These are phyloP conservation scores for Hyaloperonospora arabidopsidis DNA, from an alignment of 352 stramenopile genomes.

Conservation along the genomic window DNA sequence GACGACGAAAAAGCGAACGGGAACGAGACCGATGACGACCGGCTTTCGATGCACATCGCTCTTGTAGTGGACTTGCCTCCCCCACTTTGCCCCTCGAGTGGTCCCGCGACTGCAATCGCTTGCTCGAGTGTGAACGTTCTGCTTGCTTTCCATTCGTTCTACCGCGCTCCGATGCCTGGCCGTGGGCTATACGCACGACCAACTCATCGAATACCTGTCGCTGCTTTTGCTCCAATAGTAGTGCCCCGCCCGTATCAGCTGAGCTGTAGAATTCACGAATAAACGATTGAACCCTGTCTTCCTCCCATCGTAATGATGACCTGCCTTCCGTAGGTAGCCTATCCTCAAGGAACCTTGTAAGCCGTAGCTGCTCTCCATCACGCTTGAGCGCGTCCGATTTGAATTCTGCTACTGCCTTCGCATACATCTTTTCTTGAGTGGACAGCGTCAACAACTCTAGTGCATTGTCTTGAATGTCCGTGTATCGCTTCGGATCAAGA, in stretches of 20 bases:
- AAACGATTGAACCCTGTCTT: constrained; percentile 18
- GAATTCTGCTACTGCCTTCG: constrained; percentile 34
- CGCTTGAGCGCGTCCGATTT: constrained; percentile 29
- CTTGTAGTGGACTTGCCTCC: constrained; percentile 10
- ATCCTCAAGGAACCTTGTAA: constrained; percentile 28
- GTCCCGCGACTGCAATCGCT: constrained; percentile 8
- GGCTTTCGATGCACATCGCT: constrained; percentile 12
- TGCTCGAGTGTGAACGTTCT: constrained; percentile 2
- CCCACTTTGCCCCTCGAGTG: constrained; percentile 7
- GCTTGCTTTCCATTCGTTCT: constrained; percentile 4
- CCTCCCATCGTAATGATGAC: constrained; percentile 17
- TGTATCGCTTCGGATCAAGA: constrained; percentile 25
- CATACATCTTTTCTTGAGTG: constrained; percentile 49
- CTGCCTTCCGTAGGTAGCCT: constrained; percentile 17
- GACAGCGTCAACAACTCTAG: constrained; percentile 34
- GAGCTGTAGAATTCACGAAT: constrained; percentile 26
- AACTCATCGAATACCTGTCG: constrained; percentile 25
- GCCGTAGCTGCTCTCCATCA: constrained; percentile 26
- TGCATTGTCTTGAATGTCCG: constrained; percentile 34
- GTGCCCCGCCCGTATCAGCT: constrained; percentile 9
- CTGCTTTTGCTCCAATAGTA: constrained; percentile 23
- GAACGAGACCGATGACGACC: constrained; percentile 18
- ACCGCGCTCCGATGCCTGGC: neutral
- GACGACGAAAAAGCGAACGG: constrained; percentile 12
- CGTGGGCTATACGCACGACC: constrained; percentile 1